A percentile compares a stretch with the other conserved stretches of the same genome.
phyloP scores from a whole-genome alignment of 2,329 filamentous ascomycete species.

The Aurifilum marmelostoma region DNA sequence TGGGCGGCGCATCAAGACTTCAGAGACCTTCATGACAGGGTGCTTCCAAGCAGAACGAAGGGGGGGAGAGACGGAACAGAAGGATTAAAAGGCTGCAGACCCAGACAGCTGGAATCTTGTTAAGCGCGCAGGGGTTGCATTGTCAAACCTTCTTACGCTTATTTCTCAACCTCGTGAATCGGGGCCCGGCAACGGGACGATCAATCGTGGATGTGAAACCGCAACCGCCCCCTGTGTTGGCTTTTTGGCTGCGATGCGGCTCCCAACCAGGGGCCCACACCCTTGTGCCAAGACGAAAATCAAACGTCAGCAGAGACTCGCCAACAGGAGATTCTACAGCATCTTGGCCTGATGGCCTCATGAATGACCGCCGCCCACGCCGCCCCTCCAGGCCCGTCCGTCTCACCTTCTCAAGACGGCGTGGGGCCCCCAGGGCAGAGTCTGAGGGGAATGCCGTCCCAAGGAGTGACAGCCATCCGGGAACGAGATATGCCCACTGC shows the following conservation, averaged over 20 bases:
- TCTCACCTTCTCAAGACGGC: constrained; percentile 10
- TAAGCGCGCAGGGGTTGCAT: background rate
- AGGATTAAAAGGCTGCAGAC: background rate
- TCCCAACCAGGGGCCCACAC: background rate
- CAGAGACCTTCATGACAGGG: too few relatives aligned
- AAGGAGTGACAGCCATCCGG: constrained; percentile 6
- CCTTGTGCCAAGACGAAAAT: constrained; percentile 16
- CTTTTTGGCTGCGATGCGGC: constrained; percentile 5
- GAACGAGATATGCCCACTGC: background rate
- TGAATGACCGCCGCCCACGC: background rate
- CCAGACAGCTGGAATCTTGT: background rate
- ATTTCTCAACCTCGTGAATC: constrained; percentile 1
- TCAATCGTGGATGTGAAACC: constrained; percentile 11
- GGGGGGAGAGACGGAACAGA: background rate
- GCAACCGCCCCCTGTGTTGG: constrained; percentile 4
- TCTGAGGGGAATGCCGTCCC: constrained; percentile 2
- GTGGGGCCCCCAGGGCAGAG: background rate
- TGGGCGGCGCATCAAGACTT: background rate
- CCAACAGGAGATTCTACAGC: background rate
- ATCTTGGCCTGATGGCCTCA: background rate
- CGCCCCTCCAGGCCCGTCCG: background rate
- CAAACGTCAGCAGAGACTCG: constrained; percentile 17
- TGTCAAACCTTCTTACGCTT: constrained; percentile 1
- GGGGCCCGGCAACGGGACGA: constrained; percentile 3
- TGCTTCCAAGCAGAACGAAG: background rate